Conservation (phyloP, 495 filamentous ascomycete species). For the Schizothecium vesticola region DNA sequence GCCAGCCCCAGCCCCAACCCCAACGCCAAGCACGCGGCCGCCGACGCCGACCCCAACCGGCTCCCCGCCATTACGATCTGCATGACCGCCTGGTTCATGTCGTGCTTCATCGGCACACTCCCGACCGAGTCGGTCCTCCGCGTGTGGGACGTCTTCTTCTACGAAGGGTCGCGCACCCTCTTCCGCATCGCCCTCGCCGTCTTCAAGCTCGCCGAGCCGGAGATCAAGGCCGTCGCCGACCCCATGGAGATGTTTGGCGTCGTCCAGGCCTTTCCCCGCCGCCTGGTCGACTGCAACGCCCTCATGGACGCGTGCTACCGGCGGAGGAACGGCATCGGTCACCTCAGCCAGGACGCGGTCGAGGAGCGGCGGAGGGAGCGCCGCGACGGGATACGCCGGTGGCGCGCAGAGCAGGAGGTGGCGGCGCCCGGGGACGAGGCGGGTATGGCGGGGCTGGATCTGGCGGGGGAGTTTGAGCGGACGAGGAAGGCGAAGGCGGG, state of each 20-base stretch:
- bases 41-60: constrained; percentile 40
- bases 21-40: not conserved
- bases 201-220: constrained; percentile 82
- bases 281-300: constrained; percentile 70
- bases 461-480: constrained; percentile 19
- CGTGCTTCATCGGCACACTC: constrained; percentile 84
- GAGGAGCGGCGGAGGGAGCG: constrained; percentile 58
- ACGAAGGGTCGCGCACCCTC: constrained; percentile 91
- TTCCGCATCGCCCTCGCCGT: constrained; percentile 88
- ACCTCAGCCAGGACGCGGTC: constrained; percentile 62
- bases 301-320: constrained; percentile 77
- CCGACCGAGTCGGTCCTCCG: constrained; percentile 86
- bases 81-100: constrained; percentile 99
- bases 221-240: constrained; percentile 75
- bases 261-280: constrained; percentile 82
- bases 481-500: not conserved
- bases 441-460: constrained; percentile 24
- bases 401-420: constrained; percentile 39
- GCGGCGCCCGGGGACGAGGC: constrained; percentile 16
- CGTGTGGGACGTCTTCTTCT: constrained; percentile 95
- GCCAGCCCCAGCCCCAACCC: constrained; percentile 12
- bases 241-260: constrained; percentile 96
- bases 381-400: constrained; percentile 39
- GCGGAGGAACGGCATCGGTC: constrained; percentile 77
- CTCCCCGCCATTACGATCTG: constrained; percentile 88